Conservation (phyloP, 2,329 filamentous ascomycete species). For the Chaetomium globosum region DNA sequence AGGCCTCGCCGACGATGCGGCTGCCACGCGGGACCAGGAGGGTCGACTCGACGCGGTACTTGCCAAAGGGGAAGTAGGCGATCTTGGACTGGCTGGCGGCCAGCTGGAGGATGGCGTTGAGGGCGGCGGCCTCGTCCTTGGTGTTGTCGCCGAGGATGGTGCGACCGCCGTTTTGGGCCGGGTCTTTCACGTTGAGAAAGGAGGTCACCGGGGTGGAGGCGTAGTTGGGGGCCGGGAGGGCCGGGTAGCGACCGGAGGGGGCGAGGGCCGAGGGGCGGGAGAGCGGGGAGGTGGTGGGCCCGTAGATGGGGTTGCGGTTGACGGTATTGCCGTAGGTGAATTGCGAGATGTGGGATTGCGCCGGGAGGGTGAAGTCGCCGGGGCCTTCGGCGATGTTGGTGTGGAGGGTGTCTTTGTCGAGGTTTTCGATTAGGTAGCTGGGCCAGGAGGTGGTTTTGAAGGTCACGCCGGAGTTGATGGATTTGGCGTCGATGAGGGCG, state of each 20-base stretch:
- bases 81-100: constrained; percentile 48
- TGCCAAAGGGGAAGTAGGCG: constrained; percentile 59
- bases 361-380: constrained; percentile 40
- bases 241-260: constrained; percentile 44
- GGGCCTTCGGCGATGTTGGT: constrained; percentile 44
- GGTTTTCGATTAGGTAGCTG: constrained; percentile 50
- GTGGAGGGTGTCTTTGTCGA: constrained; percentile 45
- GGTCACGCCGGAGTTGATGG: constrained; percentile 48
- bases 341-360: constrained; percentile 43
- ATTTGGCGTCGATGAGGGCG: constrained; percentile 46
- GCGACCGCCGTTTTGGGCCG: constrained; percentile 44
- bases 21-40: constrained; percentile 53
- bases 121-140: constrained; percentile 44
- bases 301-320: constrained; percentile 46
- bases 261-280: constrained; percentile 44
- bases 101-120: constrained; percentile 45
- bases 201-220: constrained; percentile 41
- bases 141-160: constrained; percentile 46
- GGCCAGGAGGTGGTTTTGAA: constrained; percentile 45
- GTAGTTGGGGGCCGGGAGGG: constrained; percentile 47
- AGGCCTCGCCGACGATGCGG: constrained; percentile 57
- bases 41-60: constrained; percentile 57
- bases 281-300: constrained; percentile 39
- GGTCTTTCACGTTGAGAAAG: constrained; percentile 50
- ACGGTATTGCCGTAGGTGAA: constrained; percentile 50